Conservation (phyloP, 169 alveolate genomes). For the Plasmodium falciparum region DNA sequence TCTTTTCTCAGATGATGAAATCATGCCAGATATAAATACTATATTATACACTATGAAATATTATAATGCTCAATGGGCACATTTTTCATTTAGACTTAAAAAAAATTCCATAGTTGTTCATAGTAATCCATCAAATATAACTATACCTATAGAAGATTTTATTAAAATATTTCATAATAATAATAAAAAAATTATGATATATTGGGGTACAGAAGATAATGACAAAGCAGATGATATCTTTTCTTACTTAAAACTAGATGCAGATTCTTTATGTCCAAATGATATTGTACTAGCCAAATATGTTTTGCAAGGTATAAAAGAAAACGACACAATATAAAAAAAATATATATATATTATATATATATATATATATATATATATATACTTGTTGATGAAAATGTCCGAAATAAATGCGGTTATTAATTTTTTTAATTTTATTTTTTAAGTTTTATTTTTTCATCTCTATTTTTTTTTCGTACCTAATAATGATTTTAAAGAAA, state of each 20-base stretch:
- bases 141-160: constrained; percentile 8
- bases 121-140: constrained; percentile 9
- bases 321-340: not conserved
- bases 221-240: constrained; percentile 42
- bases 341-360: no score
- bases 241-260: constrained; percentile 33
- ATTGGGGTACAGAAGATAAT: constrained; percentile 74
- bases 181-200: constrained; percentile 70
- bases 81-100: constrained; percentile 26
- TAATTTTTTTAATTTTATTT: no score
- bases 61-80: constrained; percentile 76
- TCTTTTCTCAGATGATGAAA: constrained; percentile 55
- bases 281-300: constrained; percentile 38
- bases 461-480: no score
- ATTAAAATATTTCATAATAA: constrained; percentile 35
- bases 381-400: no score
- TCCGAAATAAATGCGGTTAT: no score
- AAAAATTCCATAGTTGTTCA: constrained; percentile 26
- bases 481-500: no score
- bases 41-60: constrained; percentile 20
- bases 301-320: constrained; percentile 14
- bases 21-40: constrained; percentile 35
- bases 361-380: no score
- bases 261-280: constrained; percentile 67
- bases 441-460: no score